Conservation (phyloP, 495 filamentous ascomycete genomes). For the Penicillium crystallinum region DNA sequence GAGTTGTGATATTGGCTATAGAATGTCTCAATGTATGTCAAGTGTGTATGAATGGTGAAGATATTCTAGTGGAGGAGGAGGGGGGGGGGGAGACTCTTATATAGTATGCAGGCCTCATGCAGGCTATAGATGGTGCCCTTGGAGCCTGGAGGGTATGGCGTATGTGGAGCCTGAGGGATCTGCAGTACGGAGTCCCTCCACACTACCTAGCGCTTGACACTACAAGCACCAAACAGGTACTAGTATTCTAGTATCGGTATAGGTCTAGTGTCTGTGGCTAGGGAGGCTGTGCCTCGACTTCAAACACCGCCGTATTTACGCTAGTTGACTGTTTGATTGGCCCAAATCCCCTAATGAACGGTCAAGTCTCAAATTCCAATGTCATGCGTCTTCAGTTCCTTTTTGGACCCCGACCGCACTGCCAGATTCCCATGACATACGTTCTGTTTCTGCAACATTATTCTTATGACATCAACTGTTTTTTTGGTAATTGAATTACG, state of each 20-base stretch:
- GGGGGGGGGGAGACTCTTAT: background rate
- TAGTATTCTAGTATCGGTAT: background rate
- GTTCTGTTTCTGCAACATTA: background rate
- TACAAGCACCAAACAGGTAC: background rate
- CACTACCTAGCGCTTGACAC: background rate
- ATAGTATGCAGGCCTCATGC: background rate
- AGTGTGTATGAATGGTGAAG: background rate
- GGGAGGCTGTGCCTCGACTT: conserved; percentile 1
- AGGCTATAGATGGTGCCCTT: background rate
- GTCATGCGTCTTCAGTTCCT: background rate
- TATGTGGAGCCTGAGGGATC: conserved; percentile 1
- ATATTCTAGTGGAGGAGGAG: background rate
- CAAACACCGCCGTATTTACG: conserved; percentile 12
- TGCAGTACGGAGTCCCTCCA: background rate
- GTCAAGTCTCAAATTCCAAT: conserved; percentile 2
- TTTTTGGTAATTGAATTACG: conserved; percentile 3
- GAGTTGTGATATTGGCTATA: background rate
- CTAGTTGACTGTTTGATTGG: conserved; percentile 6
- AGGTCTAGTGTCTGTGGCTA: conserved; percentile 9
- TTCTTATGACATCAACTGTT: conserved; percentile 1
- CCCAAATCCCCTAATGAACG: background rate
- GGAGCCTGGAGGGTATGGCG: conserved; percentile 5
- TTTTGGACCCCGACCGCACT: background rate
- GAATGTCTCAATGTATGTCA: background rate
- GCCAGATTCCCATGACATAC: background rate